Percentiles rank a stretch among this genome's conserved stretches.
Conservation (phyloP, 2,329 filamentous ascomycete species). For the Rutstroemia sp. region DNA sequence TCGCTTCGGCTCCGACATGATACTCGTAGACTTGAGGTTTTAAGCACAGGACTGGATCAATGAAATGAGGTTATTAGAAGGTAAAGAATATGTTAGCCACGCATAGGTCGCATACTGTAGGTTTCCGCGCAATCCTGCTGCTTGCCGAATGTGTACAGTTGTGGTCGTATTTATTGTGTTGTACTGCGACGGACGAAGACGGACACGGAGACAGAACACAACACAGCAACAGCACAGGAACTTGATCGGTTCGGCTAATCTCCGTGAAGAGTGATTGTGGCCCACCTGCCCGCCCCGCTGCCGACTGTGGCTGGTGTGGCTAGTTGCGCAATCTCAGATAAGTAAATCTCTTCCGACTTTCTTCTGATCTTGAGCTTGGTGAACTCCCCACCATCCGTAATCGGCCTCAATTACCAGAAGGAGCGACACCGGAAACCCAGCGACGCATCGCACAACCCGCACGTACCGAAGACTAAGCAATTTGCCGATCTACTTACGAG, state of each 20-base stretch:
- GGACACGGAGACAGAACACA: too few relatives aligned
- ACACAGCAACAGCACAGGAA: too few relatives aligned
- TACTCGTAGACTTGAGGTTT: not conserved
- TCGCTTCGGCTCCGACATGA: not conserved
- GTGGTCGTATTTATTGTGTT: not conserved
- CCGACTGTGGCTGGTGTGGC: too few relatives aligned
- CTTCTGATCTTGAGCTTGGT: not conserved
- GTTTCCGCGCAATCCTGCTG: too few relatives aligned
- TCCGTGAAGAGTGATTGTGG: too few relatives aligned
- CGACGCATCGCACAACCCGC: conserved; percentile 16
- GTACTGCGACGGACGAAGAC: not conserved
- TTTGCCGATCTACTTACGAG: conserved; percentile 5
- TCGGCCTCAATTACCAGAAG: conserved; percentile 13
- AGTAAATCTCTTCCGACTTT: conserved; percentile 2
- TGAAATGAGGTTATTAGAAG: not conserved
- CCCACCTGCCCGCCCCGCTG: too few relatives aligned
- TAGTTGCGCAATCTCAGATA: not conserved
- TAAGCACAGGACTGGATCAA: too few relatives aligned
- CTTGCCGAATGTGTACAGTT: too few relatives aligned
- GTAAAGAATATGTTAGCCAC: not conserved
- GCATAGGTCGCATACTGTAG: too few relatives aligned
- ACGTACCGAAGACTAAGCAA: conserved; percentile 11
- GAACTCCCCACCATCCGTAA: conserved; percentile 14
- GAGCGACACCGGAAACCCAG: conserved; percentile 23
- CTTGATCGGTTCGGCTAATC: too few relatives aligned